Conservation (phyloP, 1,139 yeast species). For the Debaryomyces udenii region DNA sequence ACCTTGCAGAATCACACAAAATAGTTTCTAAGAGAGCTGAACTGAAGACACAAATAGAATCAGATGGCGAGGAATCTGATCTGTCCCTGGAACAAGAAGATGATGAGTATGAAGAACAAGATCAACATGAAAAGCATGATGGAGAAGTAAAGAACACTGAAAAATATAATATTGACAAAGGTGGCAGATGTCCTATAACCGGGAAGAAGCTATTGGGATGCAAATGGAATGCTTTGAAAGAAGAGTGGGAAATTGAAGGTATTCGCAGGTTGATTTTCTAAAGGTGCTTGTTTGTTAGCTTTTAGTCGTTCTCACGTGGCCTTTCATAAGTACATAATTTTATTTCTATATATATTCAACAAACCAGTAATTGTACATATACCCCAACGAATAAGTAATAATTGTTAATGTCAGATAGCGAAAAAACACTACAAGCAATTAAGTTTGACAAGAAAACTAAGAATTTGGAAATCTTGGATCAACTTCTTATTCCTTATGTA, state of each 20-base stretch:
- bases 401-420: not conserved
- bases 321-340: not conserved
- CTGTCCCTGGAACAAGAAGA: slow-evolving; percentile 14
- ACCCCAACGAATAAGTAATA: not conserved
- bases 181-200: slow-evolving; percentile 87
- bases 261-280: slow-evolving; percentile 69
- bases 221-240: slow-evolving; percentile 56
- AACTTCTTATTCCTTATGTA: slow-evolving; percentile 77
- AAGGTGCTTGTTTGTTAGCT: not conserved
- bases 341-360: not conserved
- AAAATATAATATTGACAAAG: slow-evolving; percentile 39
- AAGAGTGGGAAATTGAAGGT: slow-evolving; percentile 75
- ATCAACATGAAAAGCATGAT: slow-evolving; percentile 19
- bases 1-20: slow-evolving; percentile 53
- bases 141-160: slow-evolving; percentile 25
- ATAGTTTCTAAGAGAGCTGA: slow-evolving; percentile 28
- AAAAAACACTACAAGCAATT: slow-evolving; percentile 64
- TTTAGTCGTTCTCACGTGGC: slow-evolving; percentile 8
- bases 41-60: slow-evolving; percentile 16
- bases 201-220: slow-evolving; percentile 76
- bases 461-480: slow-evolving; percentile 71
- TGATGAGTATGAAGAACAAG: slow-evolving; percentile 15
- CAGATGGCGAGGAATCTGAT: slow-evolving; percentile 22
- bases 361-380: not conserved
- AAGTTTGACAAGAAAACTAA: slow-evolving; percentile 54